Percentiles rank a stretch among this genome's conserved stretches.
phyloP scores from a whole-genome alignment of 352 stramenopile species.

The Plasmopara viticola region DNA sequence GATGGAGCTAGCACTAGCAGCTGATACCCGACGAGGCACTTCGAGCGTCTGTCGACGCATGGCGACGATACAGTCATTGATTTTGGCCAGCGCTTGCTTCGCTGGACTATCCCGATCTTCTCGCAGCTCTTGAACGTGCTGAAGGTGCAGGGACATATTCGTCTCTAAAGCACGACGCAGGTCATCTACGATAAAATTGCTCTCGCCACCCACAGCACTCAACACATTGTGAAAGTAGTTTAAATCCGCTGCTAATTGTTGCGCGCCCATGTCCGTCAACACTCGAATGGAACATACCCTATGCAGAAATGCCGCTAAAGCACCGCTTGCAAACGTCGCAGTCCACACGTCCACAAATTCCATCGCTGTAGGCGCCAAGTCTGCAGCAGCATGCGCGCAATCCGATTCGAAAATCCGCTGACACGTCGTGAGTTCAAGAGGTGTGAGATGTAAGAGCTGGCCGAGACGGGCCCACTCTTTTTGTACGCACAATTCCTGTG shows the following conservation, averaged over 20 bases:
- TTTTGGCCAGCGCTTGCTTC: constrained; percentile 40
- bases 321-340: constrained; percentile 50
- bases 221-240: constrained; percentile 80
- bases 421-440: constrained; percentile 36
- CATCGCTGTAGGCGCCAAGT: constrained; percentile 20
- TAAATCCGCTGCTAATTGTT: constrained; percentile 63
- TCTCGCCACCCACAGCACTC: constrained; percentile 54
- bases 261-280: constrained; percentile 48
- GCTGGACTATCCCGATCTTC: constrained; percentile 18
- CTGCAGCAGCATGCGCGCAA: constrained; percentile 4
- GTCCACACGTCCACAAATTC: constrained; percentile 81
- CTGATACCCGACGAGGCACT: constrained; percentile 10
- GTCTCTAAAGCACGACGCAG: constrained; percentile 38
- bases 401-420: constrained; percentile 39
- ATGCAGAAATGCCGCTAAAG: constrained; percentile 47
- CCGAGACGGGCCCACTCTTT: constrained; percentile 47
- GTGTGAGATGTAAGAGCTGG: constrained; percentile 37
- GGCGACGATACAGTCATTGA: constrained; percentile 31
- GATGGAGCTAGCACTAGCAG: constrained; percentile 10
- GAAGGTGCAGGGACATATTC: constrained; percentile 22
- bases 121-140: constrained; percentile 28
- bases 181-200: constrained; percentile 50
- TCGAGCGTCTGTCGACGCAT: constrained; percentile 34
- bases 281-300: constrained; percentile 49
- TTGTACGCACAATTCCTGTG: constrained; percentile 40